Percentiles rank a stretch among this genome's conserved stretches.
These are phyloP conservation scores for Magnaporthiopsis incrustans DNA, from an alignment of 2,329 filamentous ascomycete species.

Conservation along the genomic window DNA sequence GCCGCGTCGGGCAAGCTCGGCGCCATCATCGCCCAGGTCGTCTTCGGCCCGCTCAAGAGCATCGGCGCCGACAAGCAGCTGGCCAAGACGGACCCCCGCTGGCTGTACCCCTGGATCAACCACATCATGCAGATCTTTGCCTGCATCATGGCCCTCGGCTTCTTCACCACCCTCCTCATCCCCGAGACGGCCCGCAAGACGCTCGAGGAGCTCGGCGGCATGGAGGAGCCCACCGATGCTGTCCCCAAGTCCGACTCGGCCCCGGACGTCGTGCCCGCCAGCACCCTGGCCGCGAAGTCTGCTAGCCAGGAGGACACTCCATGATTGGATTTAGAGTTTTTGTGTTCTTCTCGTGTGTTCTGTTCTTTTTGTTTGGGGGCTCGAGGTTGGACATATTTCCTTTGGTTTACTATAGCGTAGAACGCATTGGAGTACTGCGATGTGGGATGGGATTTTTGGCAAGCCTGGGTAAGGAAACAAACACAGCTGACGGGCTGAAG, in stretches of 20 bases:
- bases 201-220: slow-evolving; percentile 49
- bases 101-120: slow-evolving; percentile 57
- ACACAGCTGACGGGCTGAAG: not conserved
- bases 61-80: slow-evolving; percentile 27
- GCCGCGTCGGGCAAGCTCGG: slow-evolving; percentile 48
- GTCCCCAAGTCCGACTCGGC: not conserved
- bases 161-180: slow-evolving; percentile 61
- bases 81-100: slow-evolving; percentile 21
- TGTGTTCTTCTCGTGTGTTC: not conserved
- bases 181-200: slow-evolving; percentile 70
- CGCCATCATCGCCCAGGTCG: slow-evolving; percentile 48
- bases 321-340: not conserved
- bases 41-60: slow-evolving; percentile 46
- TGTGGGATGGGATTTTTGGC: not conserved
- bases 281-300: not conserved
- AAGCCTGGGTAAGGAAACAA: not conserved
- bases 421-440: not conserved
- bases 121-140: slow-evolving; percentile 70
- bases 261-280: not conserved
- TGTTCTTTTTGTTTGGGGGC: not conserved
- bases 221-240: not conserved
- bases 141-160: slow-evolving; percentile 68
- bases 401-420: not conserved
- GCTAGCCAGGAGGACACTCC: not conserved
- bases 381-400: not conserved